Evolutionary conservation across 305 asterid species (phyloP), one percentile per base, ranked within the genome.

Genomic region (Caryopteris hybrid): DNA sequence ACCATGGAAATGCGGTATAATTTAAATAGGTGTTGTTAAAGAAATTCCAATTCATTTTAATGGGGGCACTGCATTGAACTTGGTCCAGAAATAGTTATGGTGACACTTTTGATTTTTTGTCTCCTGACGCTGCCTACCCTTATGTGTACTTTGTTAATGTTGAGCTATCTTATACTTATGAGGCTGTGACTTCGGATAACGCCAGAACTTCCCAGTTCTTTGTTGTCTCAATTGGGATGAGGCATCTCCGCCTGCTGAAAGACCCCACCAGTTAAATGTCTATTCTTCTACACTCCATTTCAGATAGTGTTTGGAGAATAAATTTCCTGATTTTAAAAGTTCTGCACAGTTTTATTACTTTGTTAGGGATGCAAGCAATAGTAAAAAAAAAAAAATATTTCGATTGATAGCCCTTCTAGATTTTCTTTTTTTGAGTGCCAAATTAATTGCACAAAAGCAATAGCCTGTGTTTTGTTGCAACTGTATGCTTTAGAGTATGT

Each of bases 1-100:
- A 85, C 80, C 88, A 91, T 59, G 84, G 96, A 74, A 86, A 88
- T 72, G 88, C 96, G 89, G 97, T 94, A 91, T 62, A 51, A 63
- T 78, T 68, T 75, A 65, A 52, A 6, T 54, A 46, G 70, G 45
- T 73, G 23, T 47, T 47, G 12, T 9, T 34, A 29, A 3, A 5
- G 18, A 14, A 62, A 38, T 61, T 55, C 27, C 25, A 27, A 23
- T 66, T 57, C 25, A 22, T 64, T 29, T 31, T 33, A 52, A 61
- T 25, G 6, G 11, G 66, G 67, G 59, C 43, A 18, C 53, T 41
- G 29, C 52, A 61, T 33, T 11, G 50, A 74, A 55, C 41, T 17
- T 73, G 67, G 58, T 12, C 59, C 41, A 18, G 22, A 63, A 31
- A 54, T 31, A 46, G 63, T 53, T 33, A 62, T 27, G 25, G 34